A percentile compares a stretch with the other conserved stretches of the same genome.
phyloP scores from a whole-genome alignment of 805 yeast genomes.

The Blastobotrys muscicola region DNA sequence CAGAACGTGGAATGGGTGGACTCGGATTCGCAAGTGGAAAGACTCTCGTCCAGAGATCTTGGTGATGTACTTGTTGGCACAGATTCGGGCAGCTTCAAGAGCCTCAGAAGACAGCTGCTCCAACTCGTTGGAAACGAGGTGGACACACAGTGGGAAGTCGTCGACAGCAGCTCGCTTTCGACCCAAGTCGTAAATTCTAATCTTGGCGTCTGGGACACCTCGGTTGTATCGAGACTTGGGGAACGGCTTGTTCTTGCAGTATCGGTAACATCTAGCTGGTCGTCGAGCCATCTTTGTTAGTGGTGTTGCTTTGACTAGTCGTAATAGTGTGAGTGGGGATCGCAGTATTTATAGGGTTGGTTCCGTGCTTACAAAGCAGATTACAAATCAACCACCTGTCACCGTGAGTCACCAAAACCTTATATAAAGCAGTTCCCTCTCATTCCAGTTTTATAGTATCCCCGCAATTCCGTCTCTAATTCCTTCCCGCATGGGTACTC shows the following conservation, averaged over 20 bases:
- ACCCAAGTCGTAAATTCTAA: slow-evolving; percentile 98
- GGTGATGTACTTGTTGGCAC: slow-evolving; percentile 99
- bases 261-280: slow-evolving; percentile 99
- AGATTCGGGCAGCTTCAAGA: slow-evolving; percentile 99
- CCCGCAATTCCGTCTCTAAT: no score
- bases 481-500: no score
- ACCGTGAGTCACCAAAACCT: no score
- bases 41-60: slow-evolving; percentile 97
- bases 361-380: no score
- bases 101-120: slow-evolving; percentile 99
- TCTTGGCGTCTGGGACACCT: slow-evolving; percentile 99
- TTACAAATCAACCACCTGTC: no score
- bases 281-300: slow-evolving; percentile 93
- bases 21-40: slow-evolving; percentile 99
- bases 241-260: slow-evolving; percentile 99
- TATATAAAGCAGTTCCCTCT: no score
- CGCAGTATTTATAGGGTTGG: no score
- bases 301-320: no score
- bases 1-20: slow-evolving; percentile 99
- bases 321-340: no score
- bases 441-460: no score
- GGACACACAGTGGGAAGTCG: slow-evolving; percentile 99
- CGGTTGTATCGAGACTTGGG: slow-evolving; percentile 99
- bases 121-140: slow-evolving; percentile 97
- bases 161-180: slow-evolving; percentile 99